A percentile compares a stretch with the other conserved stretches of the same genome.
These are phyloP conservation scores for Amphicarpaea edgeworthii DNA, from an alignment of 306 rosid species.

Conservation along the genomic window DNA sequence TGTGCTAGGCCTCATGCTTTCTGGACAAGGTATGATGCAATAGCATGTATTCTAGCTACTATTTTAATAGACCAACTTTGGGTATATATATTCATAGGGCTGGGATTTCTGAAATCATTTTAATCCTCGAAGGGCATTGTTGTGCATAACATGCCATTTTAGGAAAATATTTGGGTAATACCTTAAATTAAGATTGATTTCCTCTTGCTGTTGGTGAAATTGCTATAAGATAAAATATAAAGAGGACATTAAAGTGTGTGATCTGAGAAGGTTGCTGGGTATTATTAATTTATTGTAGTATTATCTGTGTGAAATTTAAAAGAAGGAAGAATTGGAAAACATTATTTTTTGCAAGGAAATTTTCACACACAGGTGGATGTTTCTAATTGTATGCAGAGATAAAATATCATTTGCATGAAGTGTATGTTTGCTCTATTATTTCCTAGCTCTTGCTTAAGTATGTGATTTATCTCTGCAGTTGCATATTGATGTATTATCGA, in stretches of 20 bases:
- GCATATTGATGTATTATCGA: not conserved
- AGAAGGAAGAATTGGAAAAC: not conserved
- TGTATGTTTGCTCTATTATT: not conserved
- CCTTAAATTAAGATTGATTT: not conserved
- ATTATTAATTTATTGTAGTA: not conserved
- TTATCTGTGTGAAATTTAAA: not conserved
- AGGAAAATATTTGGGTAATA: not conserved
- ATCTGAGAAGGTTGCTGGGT: not conserved
- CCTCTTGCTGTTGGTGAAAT: not conserved
- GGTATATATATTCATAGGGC: no score
- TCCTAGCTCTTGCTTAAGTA: not conserved
- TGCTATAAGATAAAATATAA: not conserved
- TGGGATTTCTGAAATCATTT: slow-evolving; percentile 2
- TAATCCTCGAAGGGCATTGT: not conserved
- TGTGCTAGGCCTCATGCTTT: no score
- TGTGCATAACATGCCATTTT: not conserved
- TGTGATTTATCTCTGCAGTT: slow-evolving; percentile 1
- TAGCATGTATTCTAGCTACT: no score
- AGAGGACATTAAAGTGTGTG: no score
- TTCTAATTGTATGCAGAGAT: not conserved
- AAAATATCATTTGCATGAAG: not conserved
- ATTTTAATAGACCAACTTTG: no score
- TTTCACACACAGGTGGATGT: not conserved
- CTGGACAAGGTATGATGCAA: no score
- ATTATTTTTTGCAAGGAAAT: not conserved